Evolutionary conservation across 1,139 yeast species (phyloP).

Genomic region (Yamadazyma aaseri): DNA sequence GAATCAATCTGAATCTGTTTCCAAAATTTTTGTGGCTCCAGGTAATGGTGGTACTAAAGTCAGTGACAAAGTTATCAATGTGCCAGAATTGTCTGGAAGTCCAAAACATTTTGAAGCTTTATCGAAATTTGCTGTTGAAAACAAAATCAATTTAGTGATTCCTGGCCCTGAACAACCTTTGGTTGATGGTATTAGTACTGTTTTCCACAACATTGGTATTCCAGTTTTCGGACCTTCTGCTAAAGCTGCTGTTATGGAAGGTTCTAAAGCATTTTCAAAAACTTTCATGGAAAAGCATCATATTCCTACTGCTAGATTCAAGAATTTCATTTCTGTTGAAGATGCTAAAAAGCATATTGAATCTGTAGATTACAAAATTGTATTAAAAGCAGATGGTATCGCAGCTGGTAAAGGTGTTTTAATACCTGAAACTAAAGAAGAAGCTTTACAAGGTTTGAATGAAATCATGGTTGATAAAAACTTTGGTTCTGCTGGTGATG

Average conservation of each 20-base stretch:
- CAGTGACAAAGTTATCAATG: conserved; percentile 61
- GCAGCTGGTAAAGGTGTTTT: conserved; percentile 99
- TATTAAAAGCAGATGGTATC: conserved; percentile 94
- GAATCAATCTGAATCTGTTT: conserved; percentile 71
- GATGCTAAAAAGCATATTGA: conserved; percentile 72
- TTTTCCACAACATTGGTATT: conserved; percentile 75
- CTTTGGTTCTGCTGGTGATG: conserved; percentile 94
- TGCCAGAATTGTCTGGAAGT: conserved; percentile 62
- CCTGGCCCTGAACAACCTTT: conserved; percentile 99
- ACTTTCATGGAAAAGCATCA: conserved; percentile 88
- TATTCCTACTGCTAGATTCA: conserved; percentile 92
- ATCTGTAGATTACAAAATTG: conserved; percentile 70
- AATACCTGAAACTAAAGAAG: conserved; percentile 81
- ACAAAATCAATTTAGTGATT: conserved; percentile 70
- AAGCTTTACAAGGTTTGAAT: conserved; percentile 80
- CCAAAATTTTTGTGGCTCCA: conserved; percentile 84
- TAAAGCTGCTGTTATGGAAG: conserved; percentile 92
- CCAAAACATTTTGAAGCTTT: conserved; percentile 59
- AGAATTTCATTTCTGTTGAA: conserved; percentile 74
- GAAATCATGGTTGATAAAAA: conserved; percentile 88
- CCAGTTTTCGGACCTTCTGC: conserved; percentile 96
- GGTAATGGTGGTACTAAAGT: conserved; percentile 92
- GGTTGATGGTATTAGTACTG: conserved; percentile 83
- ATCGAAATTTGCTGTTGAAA: conserved; percentile 66
- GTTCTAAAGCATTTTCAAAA: conserved; percentile 93